phyloP scores from a whole-genome alignment of 805 yeast species.

The Hanseniaspora pseudoguilliermondii region DNA sequence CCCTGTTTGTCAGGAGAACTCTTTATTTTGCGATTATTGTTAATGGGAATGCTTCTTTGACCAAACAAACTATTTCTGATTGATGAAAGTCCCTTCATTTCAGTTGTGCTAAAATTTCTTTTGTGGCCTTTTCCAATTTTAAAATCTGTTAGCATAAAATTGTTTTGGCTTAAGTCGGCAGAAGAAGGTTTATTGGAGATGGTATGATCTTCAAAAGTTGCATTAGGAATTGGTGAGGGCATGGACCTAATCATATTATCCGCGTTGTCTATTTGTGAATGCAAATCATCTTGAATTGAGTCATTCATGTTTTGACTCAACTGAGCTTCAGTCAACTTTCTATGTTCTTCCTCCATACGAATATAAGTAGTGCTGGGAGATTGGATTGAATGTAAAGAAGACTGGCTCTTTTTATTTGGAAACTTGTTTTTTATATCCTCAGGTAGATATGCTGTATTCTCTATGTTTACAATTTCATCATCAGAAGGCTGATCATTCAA shows the following conservation, averaged over 20 bases:
- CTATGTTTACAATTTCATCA: neutral
- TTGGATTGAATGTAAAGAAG: constrained; percentile 5
- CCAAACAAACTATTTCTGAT: constrained; percentile 8
- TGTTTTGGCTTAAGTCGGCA: neutral
- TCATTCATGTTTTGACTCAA: neutral
- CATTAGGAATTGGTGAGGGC: too few species aligned
- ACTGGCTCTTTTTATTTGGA: constrained; percentile 5
- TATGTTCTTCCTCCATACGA: constrained; percentile 8
- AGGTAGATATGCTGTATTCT: neutral
- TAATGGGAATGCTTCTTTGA: neutral
- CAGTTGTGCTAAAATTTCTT: neutral
- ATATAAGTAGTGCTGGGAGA: constrained; percentile 10
- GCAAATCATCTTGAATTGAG: neutral
- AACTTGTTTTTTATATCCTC: neutral
- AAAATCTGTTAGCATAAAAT: neutral
- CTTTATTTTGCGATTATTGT: neutral
- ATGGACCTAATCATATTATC: neutral
- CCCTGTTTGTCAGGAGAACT: neutral
- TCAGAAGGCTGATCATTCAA: neutral
- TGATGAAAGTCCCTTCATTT: neutral
- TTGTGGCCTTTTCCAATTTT: constrained; percentile 5
- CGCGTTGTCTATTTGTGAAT: neutral
- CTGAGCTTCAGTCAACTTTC: constrained; percentile 6
- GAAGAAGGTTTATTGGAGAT: neutral
- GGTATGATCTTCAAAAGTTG: neutral